phyloP scores from a whole-genome alignment of 495 filamentous ascomycete species.

The Podospora pseudopauciseta region DNA sequence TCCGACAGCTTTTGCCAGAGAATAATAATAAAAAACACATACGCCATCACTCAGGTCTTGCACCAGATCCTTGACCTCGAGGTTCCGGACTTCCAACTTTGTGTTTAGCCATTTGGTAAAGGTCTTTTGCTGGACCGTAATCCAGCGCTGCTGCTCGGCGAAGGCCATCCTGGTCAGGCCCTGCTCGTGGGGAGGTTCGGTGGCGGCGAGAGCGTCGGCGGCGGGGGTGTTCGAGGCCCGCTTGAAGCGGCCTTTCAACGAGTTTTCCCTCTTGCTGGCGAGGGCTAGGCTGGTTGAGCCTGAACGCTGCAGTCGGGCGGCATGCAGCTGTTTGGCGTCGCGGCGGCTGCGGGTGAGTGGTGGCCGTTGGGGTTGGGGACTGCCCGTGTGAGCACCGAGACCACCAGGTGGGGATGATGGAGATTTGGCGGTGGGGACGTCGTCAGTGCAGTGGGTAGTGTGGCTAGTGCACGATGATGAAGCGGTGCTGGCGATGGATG shows the following conservation, averaged over 20 bases:
- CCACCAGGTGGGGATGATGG: not conserved
- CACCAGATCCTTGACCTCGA: constrained; percentile 79
- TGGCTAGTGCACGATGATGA: constrained; percentile 17
- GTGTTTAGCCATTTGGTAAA: constrained; percentile 99
- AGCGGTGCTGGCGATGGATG: constrained; percentile 29
- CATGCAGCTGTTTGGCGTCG: constrained; percentile 36
- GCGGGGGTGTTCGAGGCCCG: constrained; percentile 22
- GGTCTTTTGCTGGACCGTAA: constrained; percentile 98
- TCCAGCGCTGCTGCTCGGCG: constrained; percentile 78
- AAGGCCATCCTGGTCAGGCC: constrained; percentile 50
- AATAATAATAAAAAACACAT: constrained; percentile 28
- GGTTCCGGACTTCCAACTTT: constrained; percentile 72
- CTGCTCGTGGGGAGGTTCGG: constrained; percentile 39
- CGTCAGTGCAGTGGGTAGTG: constrained; percentile 6
- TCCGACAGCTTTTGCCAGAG: not conserved
- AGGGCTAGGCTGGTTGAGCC: constrained; percentile 33
- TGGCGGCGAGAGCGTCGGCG: constrained; percentile 30
- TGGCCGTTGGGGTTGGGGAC: constrained; percentile 7
- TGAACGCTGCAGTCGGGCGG: constrained; percentile 31
- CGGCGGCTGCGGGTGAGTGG: constrained; percentile 29
- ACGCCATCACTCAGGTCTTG: constrained; percentile 90
- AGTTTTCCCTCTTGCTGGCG: constrained; percentile 25
- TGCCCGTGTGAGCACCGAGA: not conserved
- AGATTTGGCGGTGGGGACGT: constrained; percentile 10
- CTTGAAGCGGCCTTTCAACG: constrained; percentile 30